These are phyloP conservation scores for Neurospora pannonica DNA, from an alignment of 495 filamentous ascomycete species.

Conservation along the genomic window DNA sequence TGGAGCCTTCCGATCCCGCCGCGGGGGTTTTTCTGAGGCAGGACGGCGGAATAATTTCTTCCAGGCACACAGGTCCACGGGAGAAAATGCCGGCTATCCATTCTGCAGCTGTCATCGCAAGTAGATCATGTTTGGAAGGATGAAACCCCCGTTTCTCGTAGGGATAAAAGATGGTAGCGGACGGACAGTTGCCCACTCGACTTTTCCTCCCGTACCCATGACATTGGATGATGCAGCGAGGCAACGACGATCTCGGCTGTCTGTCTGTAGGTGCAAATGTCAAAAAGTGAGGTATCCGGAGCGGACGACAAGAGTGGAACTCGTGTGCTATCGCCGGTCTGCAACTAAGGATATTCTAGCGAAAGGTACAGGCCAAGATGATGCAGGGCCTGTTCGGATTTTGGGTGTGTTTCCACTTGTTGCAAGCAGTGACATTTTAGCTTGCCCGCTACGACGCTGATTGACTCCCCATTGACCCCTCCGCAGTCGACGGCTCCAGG, in stretches of 20 bases:
- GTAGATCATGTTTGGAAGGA: not conserved
- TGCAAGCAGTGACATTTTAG: conserved; percentile 4
- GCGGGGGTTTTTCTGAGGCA: not conserved
- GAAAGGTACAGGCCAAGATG: conserved; percentile 15
- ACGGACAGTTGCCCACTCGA: not conserved
- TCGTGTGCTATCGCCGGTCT: not conserved
- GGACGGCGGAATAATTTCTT: not conserved
- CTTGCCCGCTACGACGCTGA: conserved; percentile 1
- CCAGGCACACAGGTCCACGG: not conserved
- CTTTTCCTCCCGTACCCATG: not conserved
- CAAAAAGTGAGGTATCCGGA: not conserved
- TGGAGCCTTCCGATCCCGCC: not conserved
- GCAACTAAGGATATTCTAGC: not conserved
- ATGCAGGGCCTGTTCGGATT: conserved; percentile 20
- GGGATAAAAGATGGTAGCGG: not conserved
- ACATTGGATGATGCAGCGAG: not conserved
- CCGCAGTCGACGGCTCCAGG: conserved; percentile 14
- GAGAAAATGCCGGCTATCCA: not conserved
- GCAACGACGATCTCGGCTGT: not conserved
- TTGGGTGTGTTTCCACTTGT: conserved; percentile 11
- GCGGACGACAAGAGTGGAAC: not conserved
- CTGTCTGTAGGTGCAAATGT: not conserved
- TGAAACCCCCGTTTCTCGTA: not conserved
- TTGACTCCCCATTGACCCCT: conserved; percentile 14
- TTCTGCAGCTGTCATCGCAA: not conserved